A percentile compares a stretch with the other conserved stretches of the same genome.
Evolutionary conservation across 345 rosid species (phyloP).

Genomic region (Cardamine resedifolia): DNA sequence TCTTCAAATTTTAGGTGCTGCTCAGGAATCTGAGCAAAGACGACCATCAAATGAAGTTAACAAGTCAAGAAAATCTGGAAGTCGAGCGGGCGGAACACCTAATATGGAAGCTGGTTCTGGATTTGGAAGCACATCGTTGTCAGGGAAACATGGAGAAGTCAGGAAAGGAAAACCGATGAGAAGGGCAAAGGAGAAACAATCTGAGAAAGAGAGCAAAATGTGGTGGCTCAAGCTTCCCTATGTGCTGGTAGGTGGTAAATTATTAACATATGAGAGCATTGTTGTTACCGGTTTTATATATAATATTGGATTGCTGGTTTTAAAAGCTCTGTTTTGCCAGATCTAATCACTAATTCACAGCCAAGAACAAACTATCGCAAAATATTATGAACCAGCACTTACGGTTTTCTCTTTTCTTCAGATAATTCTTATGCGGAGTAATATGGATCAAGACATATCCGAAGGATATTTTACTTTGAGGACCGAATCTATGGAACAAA

Average conservation of each 20-base stretch:
- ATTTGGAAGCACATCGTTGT: slow-evolving; percentile 31
- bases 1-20: slow-evolving; percentile 49
- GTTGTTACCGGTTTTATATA: background rate
- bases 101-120: slow-evolving; percentile 39
- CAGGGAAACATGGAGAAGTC: slow-evolving; percentile 31
- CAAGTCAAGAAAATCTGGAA: slow-evolving; percentile 28
- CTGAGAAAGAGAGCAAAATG: slow-evolving; percentile 34
- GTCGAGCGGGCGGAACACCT: background rate
- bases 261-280: slow-evolving; percentile 5
- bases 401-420: slow-evolving; percentile 28
- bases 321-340: background rate
- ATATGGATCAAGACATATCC: slow-evolving; percentile 45
- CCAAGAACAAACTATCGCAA: background rate
- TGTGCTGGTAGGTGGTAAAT: slow-evolving; percentile 51
- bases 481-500: slow-evolving; percentile 34
- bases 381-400: background rate
- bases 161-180: slow-evolving; percentile 23
- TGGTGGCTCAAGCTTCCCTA: slow-evolving; percentile 89
- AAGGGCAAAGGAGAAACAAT: slow-evolving; percentile 34
- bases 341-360: background rate
- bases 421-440: slow-evolving; percentile 72
- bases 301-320: background rate
- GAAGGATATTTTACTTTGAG: slow-evolving; percentile 56
- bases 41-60: slow-evolving; percentile 34
- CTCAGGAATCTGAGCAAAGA: slow-evolving; percentile 37